Percentiles rank a stretch among this genome's conserved stretches.
These are phyloP conservation scores for Globisporangium paddicum DNA, from an alignment of 352 stramenopile species.

Conservation along the genomic window DNA sequence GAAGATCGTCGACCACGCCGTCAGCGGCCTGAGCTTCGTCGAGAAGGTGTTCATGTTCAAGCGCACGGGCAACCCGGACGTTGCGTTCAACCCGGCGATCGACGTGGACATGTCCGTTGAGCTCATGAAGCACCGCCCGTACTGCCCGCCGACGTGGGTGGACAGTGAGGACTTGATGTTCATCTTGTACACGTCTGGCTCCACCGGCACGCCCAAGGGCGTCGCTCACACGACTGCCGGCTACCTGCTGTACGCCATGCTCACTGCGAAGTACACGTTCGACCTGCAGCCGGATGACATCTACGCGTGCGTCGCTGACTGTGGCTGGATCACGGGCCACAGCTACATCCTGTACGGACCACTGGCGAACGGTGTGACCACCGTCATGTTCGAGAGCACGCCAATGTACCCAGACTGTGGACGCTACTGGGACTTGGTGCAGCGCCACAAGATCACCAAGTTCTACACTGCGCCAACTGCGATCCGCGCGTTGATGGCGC, in stretches of 20 bases:
- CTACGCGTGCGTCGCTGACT: conserved; percentile 94
- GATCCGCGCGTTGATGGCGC: conserved; percentile 97
- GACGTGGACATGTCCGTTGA: conserved; percentile 94
- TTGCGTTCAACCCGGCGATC: conserved; percentile 69
- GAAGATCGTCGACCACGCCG: conserved; percentile 92
- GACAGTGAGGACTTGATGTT: conserved; percentile 96
- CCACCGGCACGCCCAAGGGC: conserved; percentile 94
- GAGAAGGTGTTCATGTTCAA: conserved; percentile 96
- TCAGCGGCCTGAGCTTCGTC: conserved; percentile 88
- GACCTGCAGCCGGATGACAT: conserved; percentile 92
- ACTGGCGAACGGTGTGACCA: conserved; percentile 95
- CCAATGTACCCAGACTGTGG: conserved; percentile 95
- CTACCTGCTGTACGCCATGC: conserved; percentile 93
- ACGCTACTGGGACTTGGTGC: conserved; percentile 96
- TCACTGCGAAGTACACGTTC: conserved; percentile 94
- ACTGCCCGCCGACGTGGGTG: conserved; percentile 95
- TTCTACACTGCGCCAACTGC: conserved; percentile 94
- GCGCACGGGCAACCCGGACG: conserved; percentile 66
- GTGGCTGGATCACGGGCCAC: conserved; percentile 97
- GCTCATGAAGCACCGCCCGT: conserved; percentile 87
- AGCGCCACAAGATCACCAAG: conserved; percentile 96
- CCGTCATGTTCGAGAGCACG: conserved; percentile 98
- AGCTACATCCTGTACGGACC: conserved; percentile 97
- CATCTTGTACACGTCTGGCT: conserved; percentile 98
- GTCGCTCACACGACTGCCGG: conserved; percentile 95